Evolutionary conservation across 73 alveolate genomes (phyloP).

Genomic region (Tetrahymena elliotti): DNA sequence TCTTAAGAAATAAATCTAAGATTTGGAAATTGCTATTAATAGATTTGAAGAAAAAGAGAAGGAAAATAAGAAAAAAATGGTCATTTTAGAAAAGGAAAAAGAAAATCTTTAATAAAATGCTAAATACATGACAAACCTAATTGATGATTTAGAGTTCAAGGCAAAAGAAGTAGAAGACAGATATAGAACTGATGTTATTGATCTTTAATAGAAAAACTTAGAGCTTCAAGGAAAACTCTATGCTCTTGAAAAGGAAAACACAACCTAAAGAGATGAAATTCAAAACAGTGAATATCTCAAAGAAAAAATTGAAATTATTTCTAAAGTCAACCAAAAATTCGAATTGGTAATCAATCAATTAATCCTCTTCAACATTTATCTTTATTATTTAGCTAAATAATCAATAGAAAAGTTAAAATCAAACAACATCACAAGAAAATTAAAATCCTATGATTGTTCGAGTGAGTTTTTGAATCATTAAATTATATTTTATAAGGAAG

Average conservation of each 20-base stretch:
- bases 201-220: neutral
- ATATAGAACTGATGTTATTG: neutral
- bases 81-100: neutral
- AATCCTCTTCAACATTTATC: no score
- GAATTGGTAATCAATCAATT: neutral
- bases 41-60: neutral
- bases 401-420: no score
- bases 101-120: neutral
- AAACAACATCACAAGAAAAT: no score
- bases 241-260: neutral
- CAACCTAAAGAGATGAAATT: neutral
- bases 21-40: neutral
- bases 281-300: neutral
- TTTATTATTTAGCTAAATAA: no score
- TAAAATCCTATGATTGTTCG: no score
- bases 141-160: neutral
- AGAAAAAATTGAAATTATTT: neutral
- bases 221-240: neutral
- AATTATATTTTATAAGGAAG: no score
- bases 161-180: neutral
- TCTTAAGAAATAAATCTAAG: neutral
- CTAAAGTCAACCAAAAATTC: neutral
- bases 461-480: no score
- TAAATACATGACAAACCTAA: neutral
- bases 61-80: neutral